Percentiles rank a stretch among this genome's conserved stretches.
phyloP scores from a whole-genome alignment of 2,329 filamentous ascomycete genomes.

The Pleomassaria siparia region DNA sequence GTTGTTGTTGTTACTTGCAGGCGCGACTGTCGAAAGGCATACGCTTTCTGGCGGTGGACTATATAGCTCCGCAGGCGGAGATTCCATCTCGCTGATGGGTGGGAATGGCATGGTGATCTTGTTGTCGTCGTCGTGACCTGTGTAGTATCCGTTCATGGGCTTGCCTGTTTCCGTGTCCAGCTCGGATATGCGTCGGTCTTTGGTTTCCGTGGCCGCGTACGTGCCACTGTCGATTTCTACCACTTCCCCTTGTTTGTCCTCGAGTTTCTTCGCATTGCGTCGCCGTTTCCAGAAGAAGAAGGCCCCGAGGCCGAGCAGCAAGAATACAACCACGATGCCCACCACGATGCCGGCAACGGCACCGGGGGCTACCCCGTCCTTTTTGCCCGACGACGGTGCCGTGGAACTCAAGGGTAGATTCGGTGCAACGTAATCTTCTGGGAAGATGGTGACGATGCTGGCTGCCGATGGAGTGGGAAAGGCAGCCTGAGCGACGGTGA shows the following conservation, averaged over 20 bases:
- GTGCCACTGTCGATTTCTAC: slow-evolving; percentile 35
- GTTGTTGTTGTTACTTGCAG: slow-evolving; percentile 10
- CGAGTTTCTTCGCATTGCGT: slow-evolving; percentile 8
- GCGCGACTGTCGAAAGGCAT: slow-evolving; percentile 8
- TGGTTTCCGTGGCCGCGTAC: slow-evolving; percentile 29
- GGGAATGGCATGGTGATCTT: slow-evolving; percentile 26
- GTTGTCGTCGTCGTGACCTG: slow-evolving; percentile 11
- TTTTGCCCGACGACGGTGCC: not conserved
- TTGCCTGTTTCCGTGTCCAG: slow-evolving; percentile 35
- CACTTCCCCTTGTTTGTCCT: slow-evolving; percentile 14
- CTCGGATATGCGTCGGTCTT: slow-evolving; percentile 35
- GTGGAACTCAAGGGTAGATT: not conserved
- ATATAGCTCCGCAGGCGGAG: slow-evolving; percentile 37
- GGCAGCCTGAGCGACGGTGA: slow-evolving; percentile 32
- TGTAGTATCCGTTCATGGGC: slow-evolving; percentile 31
- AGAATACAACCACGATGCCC: slow-evolving; percentile 30
- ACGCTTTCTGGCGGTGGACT: slow-evolving; percentile 24
- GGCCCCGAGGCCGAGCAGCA: slow-evolving; percentile 21
- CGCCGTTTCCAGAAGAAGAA: slow-evolving; percentile 33
- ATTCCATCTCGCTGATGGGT: slow-evolving; percentile 38
- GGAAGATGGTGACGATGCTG: slow-evolving; percentile 27
- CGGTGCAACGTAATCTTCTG: slow-evolving; percentile 18
- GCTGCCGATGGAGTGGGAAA: slow-evolving; percentile 25
- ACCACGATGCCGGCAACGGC: slow-evolving; percentile 39
- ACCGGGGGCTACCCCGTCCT: slow-evolving; percentile 21